Evolutionary conservation across 2,329 filamentous ascomycete species (phyloP).

Genomic region (Aureobasidium sp.): DNA sequence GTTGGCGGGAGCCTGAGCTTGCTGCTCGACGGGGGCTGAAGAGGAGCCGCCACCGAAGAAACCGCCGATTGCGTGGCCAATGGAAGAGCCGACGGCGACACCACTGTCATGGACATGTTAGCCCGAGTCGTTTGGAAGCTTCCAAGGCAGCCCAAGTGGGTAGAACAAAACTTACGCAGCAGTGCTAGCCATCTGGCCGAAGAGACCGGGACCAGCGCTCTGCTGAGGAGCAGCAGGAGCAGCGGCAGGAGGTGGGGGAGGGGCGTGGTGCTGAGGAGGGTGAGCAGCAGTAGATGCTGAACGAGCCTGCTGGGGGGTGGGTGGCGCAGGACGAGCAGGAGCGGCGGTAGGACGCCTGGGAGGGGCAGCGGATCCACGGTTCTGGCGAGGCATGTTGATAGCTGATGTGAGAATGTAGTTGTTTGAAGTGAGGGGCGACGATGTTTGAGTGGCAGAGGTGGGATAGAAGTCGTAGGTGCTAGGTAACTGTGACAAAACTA

Average conservation of each 20-base stretch:
- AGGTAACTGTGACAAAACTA: not conserved
- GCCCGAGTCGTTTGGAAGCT: conserved; percentile 6
- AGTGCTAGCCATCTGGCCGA: conserved; percentile 95
- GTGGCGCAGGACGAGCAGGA: conserved; percentile 48
- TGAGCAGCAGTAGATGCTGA: conserved; percentile 42
- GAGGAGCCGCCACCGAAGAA: conserved; percentile 63
- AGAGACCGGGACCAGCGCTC: conserved; percentile 66
- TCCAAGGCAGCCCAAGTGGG: conserved; percentile 5
- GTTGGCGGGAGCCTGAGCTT: conserved; percentile 34
- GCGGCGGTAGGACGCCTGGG: conserved; percentile 36
- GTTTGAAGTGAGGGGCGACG: not conserved
- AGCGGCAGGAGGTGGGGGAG: conserved; percentile 34
- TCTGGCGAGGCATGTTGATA: conserved; percentile 40
- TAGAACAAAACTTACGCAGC: conserved; percentile 68
- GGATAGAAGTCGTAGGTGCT: not conserved
- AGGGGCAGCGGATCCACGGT: conserved; percentile 35
- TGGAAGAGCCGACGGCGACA: conserved; percentile 90
- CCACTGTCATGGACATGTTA: conserved; percentile 50
- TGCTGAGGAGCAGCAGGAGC: conserved; percentile 32
- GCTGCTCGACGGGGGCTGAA: conserved; percentile 42
- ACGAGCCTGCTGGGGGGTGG: conserved; percentile 52
- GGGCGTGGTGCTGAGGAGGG: conserved; percentile 40
- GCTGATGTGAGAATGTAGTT: not conserved
- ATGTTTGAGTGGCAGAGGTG: not conserved
- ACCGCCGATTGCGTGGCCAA: conserved; percentile 89